Evolutionary conservation across 805 yeast species (phyloP), one percentile per base, ranked within the genome.

Genomic region (Yamadazyma paraphyllophila): DNA sequence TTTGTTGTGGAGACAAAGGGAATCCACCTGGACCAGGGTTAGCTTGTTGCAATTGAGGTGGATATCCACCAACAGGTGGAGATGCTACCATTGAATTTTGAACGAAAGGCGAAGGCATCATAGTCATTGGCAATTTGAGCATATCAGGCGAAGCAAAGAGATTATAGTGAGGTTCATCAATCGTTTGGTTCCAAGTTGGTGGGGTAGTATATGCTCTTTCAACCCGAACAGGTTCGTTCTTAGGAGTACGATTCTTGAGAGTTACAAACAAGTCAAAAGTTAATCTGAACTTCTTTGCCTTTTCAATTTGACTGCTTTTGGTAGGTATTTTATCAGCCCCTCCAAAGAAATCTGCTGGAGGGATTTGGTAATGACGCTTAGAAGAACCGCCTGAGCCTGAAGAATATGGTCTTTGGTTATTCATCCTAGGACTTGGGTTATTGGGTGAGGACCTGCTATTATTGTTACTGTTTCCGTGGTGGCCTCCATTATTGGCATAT

Each of bases 151-250:
- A 71, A 2, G 82, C 77, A 63, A 82, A 81, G 33, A 78, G 60
- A 13, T 69, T 63, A 45, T 71, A 76, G 62, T 80, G 80, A 1
- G 84, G 71, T 46, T 77, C 81, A 36, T 80, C 85, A 17, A 76
- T 63, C 2, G 82, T 80, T 39, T 76, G 66, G 16, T 74, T 71
- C 95, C 95, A 87, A 0, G 91, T 83, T 42, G 95, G 95, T 8
- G 88, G 83, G 0, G 92, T 83, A 34, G 73, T 72, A 61, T 77
- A 88, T 6, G 94, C 82, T 54, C 72, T 80, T 53, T 83, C 90
- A 49, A 83, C 69, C 3, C 54, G 51, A 7, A 63, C 54, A 11
- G 66, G 61, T 20, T 30, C 33, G 1, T 51, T 45, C 14, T 51
- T 56, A 27, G 46, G 59, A 38, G 45, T 57, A 48, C 49, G 62